phyloP scores from a whole-genome alignment of 345 rosid species.

The Turnera subulata region DNA sequence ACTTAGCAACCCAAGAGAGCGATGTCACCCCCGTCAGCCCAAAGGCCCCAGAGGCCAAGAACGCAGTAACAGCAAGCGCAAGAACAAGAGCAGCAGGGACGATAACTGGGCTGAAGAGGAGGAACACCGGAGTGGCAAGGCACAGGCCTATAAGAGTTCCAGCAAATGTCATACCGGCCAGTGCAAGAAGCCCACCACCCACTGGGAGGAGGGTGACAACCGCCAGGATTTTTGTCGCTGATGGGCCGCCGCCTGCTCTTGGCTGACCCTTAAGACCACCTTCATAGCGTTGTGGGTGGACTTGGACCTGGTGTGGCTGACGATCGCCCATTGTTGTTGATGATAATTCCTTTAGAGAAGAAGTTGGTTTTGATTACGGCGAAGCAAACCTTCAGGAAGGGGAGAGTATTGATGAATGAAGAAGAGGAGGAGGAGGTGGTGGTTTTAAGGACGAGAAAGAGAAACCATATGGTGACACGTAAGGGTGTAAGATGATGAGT shows the following conservation, averaged over 20 bases:
- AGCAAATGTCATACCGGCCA: conserved; percentile 41
- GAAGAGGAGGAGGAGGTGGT: conserved; percentile 2
- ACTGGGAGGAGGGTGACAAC: conserved; percentile 38
- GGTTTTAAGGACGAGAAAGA: conserved; percentile 17
- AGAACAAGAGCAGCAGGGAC: conserved; percentile 52
- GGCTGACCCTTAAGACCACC: conserved; percentile 31
- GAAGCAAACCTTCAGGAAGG: too few species aligned
- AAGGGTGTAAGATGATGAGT: conserved; percentile 39
- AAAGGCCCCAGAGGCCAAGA: conserved; percentile 42
- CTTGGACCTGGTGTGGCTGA: conserved; percentile 50
- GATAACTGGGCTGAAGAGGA: conserved; percentile 55
- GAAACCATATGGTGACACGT: conserved; percentile 13
- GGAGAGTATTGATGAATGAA: too few species aligned
- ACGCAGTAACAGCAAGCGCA: conserved; percentile 34
- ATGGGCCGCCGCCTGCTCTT: conserved; percentile 47
- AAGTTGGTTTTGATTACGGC: neutral
- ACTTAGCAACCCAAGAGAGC: conserved; percentile 42
- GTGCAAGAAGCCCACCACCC: conserved; percentile 36
- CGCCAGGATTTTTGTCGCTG: conserved; percentile 42
- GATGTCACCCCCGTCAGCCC: conserved; percentile 50
- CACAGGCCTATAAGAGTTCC: conserved; percentile 41
- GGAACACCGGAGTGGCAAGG: conserved; percentile 39
- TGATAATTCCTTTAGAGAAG: neutral
- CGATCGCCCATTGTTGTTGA: conserved; percentile 21
- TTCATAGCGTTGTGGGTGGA: conserved; percentile 48